These are phyloP conservation scores for Ustilago nuda DNA, from an alignment of 1,284 basidiomycete genomes.

Conservation along the genomic window DNA sequence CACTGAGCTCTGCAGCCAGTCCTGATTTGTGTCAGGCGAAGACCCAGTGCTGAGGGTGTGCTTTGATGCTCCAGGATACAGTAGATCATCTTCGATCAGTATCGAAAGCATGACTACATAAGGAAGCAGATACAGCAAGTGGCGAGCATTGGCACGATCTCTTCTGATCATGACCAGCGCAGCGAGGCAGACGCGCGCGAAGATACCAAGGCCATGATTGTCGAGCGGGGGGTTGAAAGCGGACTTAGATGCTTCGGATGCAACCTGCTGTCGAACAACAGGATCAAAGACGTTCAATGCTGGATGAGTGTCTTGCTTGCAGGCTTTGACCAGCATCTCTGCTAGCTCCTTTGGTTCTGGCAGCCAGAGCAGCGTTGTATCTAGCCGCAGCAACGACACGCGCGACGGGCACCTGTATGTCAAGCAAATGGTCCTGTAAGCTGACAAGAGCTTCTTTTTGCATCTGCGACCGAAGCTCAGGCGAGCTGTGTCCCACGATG, in stretches of 20 bases:
- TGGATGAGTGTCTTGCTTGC: slow-evolving; percentile 22
- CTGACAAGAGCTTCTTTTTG: slow-evolving; percentile 10
- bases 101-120: slow-evolving; percentile 67
- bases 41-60: slow-evolving; percentile 27
- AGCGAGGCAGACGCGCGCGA: slow-evolving; percentile 77
- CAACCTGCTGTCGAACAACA: slow-evolving; percentile 17
- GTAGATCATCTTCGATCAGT: slow-evolving; percentile 69
- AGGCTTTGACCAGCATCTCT: slow-evolving; percentile 33
- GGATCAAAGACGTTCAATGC: slow-evolving; percentile 45
- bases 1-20: slow-evolving; percentile 48
- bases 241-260: not conserved
- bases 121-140: slow-evolving; percentile 74
- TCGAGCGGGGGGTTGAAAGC: slow-evolving; percentile 68
- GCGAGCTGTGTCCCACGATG: slow-evolving; percentile 6
- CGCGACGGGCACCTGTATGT: slow-evolving; percentile 36
- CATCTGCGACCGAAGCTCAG: slow-evolving; percentile 14
- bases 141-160: slow-evolving; percentile 76
- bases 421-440: slow-evolving; percentile 38
- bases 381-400: slow-evolving; percentile 14
- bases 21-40: slow-evolving; percentile 8
- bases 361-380: slow-evolving; percentile 11
- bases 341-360: slow-evolving; percentile 26
- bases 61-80: slow-evolving; percentile 70
- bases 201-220: slow-evolving; percentile 74
- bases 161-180: slow-evolving; percentile 75